A percentile compares a stretch with the other conserved stretches of the same genome.
phyloP scores from a whole-genome alignment of 306 rosid genomes.

The Castanopsis chinensis region DNA sequence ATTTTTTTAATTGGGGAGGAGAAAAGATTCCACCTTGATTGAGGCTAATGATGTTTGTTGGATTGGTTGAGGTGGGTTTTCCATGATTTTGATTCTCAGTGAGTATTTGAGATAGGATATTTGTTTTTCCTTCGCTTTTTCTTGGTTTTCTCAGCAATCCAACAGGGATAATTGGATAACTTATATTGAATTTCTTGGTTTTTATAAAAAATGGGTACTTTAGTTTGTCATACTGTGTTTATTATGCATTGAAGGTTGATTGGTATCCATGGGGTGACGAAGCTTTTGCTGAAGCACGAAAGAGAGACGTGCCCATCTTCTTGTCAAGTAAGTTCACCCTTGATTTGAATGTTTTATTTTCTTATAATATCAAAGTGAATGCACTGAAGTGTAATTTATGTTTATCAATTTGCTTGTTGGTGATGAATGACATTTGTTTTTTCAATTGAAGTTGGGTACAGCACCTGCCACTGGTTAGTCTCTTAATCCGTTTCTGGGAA shows the following conservation, averaged over 20 bases:
- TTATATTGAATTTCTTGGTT: slow-evolving; percentile 1
- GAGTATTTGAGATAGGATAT: neutral
- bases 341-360: neutral
- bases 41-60: neutral
- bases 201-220: neutral
- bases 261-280: slow-evolving; percentile 99
- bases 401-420: slow-evolving; percentile 17
- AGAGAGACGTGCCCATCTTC: slow-evolving; percentile 79
- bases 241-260: slow-evolving; percentile 55
- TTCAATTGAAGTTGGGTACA: slow-evolving; percentile 76
- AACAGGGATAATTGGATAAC: neutral
- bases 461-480: slow-evolving; percentile 93
- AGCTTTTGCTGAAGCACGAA: slow-evolving; percentile 82
- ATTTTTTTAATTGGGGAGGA: neutral
- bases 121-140: neutral
- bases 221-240: neutral
- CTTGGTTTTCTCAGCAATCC: neutral
- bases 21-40: neutral
- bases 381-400: slow-evolving; percentile 24
- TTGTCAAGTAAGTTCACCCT: slow-evolving; percentile 65
- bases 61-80: neutral
- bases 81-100: neutral
- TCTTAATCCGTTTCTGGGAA: neutral
- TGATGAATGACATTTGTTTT: slow-evolving; percentile 27
- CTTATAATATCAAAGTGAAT: neutral